Conservation (phyloP, 352 stramenopile genomes). For the Salisapilia sapeloensis region DNA sequence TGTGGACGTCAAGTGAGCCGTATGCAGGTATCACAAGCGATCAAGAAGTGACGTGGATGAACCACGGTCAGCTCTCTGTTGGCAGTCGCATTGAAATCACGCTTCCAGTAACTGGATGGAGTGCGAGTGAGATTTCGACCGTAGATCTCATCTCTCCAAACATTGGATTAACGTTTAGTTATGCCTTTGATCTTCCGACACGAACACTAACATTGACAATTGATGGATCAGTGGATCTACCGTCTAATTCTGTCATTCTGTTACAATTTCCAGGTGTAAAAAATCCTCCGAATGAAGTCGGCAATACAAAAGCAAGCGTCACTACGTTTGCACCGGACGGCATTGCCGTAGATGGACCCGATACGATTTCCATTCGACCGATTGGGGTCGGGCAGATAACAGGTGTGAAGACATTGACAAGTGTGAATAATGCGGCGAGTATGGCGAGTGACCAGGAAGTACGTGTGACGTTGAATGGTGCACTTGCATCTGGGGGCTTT, state of each 20-base stretch:
- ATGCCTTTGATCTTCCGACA: constrained; percentile 14
- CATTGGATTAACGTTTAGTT: constrained; percentile 9
- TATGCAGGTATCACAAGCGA: constrained; percentile 27
- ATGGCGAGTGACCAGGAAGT: constrained; percentile 35
- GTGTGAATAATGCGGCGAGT: constrained; percentile 16
- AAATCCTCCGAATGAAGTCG: constrained; percentile 38
- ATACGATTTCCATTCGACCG: constrained; percentile 15
- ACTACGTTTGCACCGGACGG: constrained; percentile 16
- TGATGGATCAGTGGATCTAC: constrained; percentile 5
- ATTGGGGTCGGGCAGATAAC: constrained; percentile 16
- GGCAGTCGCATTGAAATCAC: constrained; percentile 22
- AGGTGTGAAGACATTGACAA: constrained; percentile 17
- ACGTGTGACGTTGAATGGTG: constrained; percentile 18
- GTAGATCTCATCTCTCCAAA: constrained; percentile 16
- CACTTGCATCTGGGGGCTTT: constrained; percentile 26
- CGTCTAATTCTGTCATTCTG: constrained; percentile 10
- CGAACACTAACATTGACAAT: constrained; percentile 17
- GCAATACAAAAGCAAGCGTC: constrained; percentile 17
- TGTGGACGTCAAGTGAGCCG: constrained; percentile 18
- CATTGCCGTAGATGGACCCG: constrained; percentile 25
- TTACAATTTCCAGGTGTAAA: constrained; percentile 14
- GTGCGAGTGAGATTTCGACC: constrained; percentile 6
- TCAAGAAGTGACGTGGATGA: constrained; percentile 26
- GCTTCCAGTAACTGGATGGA: constrained; percentile 25
- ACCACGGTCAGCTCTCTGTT: constrained; percentile 14